A percentile compares a stretch with the other conserved stretches of the same genome.
Evolutionary conservation across 441 rosid species (phyloP).

Genomic region (Omphalea diandra): DNA sequence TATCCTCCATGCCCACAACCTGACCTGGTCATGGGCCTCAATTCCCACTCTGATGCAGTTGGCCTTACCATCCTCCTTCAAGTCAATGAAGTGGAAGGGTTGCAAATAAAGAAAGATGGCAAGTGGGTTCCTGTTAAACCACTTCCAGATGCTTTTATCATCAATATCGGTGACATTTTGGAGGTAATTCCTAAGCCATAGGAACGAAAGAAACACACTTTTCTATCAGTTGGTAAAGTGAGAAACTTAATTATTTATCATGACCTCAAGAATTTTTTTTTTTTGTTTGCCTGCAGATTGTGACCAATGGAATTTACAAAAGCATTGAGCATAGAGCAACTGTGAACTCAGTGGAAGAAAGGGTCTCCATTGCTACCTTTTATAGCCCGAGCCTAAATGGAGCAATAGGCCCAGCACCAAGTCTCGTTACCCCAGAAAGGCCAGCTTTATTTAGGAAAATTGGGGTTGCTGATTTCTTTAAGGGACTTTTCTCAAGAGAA

Average conservation of each 20-base stretch:
- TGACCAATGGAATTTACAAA: conserved; percentile 33
- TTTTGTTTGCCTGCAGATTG: conserved; percentile 20
- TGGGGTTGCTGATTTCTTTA: conserved; percentile 14
- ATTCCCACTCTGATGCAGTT: conserved; percentile 40
- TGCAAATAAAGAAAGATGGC: conserved; percentile 40
- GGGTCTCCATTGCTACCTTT: conserved; percentile 36
- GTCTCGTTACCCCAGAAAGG: conserved; percentile 28
- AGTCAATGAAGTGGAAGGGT: conserved; percentile 42
- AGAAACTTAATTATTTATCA: not conserved
- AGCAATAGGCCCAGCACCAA: conserved; percentile 32
- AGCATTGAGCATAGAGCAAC: conserved; percentile 40
- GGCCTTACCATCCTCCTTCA: conserved; percentile 46
- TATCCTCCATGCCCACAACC: conserved; percentile 57
- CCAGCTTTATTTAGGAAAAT: conserved; percentile 28
- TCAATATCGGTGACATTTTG: conserved; percentile 45
- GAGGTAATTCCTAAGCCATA: conserved; percentile 30
- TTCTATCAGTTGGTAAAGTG: too few relatives aligned
- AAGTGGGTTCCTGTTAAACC: conserved; percentile 38
- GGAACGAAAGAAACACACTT: not conserved
- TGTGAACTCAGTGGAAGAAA: conserved; percentile 28
- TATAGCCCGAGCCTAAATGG: conserved; percentile 25
- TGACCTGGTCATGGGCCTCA: conserved; percentile 41
- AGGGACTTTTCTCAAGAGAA: conserved; percentile 16
- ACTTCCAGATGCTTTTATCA: conserved; percentile 36
- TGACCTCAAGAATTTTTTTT: not conserved